Conservation (phyloP, 768 basidiomycete species). For the Chalciporus chontae region DNA sequence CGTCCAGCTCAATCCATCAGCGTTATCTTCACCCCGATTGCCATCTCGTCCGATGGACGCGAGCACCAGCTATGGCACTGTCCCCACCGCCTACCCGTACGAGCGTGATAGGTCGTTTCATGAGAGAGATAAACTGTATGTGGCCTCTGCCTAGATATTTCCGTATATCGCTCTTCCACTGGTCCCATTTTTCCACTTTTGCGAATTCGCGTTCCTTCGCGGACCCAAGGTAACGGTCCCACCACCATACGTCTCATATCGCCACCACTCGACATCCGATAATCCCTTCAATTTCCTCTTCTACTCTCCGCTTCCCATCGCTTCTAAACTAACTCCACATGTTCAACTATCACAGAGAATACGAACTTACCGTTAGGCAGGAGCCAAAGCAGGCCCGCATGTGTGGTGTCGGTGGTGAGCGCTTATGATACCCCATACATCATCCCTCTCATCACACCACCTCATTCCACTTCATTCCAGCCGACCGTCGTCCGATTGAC, state of each 20-base stretch:
- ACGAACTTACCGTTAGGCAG: conserved; percentile 82
- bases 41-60: conserved; percentile 17
- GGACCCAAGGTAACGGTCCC: conserved; percentile 5
- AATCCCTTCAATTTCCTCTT: not conserved
- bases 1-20: not conserved
- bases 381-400: conserved; percentile 90
- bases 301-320: not conserved
- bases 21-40: not conserved
- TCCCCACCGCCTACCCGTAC: conserved; percentile 27
- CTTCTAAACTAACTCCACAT: conserved; percentile 9
- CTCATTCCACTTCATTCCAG: conserved; percentile 35
- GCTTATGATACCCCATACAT: conserved; percentile 28
- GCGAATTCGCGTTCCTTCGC: conserved; percentile 1
- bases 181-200: conserved; percentile 11
- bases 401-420: conserved; percentile 86
- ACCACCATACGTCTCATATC: conserved; percentile 1
- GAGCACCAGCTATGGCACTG: conserved; percentile 22
- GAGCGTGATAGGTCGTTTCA: conserved; percentile 26
- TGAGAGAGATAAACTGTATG: conserved; percentile 39
- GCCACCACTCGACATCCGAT: conserved; percentile 11
- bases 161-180: conserved; percentile 11
- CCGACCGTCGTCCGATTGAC: conserved; percentile 94
- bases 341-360: conserved; percentile 53
- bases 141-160: conserved; percentile 12
- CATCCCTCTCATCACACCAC: conserved; percentile 1